Base-by-base conservation (phyloP, 805 yeast species). In the Lachancea kluyveri region DNA sequence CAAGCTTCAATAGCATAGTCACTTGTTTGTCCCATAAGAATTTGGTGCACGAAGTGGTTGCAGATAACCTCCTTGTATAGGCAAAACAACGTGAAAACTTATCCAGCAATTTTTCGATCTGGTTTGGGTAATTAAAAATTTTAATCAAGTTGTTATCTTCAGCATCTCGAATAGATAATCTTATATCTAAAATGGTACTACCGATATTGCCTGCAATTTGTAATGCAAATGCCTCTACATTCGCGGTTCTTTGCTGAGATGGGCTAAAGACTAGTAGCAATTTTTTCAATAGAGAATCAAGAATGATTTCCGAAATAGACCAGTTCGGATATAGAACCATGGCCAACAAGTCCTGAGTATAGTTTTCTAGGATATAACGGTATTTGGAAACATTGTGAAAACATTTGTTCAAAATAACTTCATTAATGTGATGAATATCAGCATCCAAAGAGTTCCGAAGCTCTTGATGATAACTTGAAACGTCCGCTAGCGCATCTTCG, bases 191-290 rank as follows among this genome's bases (percentile, higher is more conserved):
- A 29, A 79, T 64, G 22, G 60, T 63, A 3, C 70, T 64, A 0
- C 83, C 87, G 16, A 79, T 68, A 9, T 58, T 36, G 0, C 90
- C 87, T n/a, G 75, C 54, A 40, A 75, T 44, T 33, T 81, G 88
- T 30, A 83, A 51, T 3, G 73, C 62, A 39, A 65, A 65, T 0
- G 76, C 60, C 37, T 76, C 81, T 5, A 69, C 57, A 8, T 49
- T 37, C 1, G 69, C 58, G 0, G 67, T 28, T 26, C 62, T 58
- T 17, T 54, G 57, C 8, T 65, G 65, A 2, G 65, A 37, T 5
- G 61, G 43, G 7, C 50, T 58, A 37, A 68, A 59, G 1, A 64
- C 48, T 13, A 41, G 43, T 30, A 76, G 47, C 14, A 78, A 46
- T 5, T 66, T 57, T 23, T 59, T 65, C 45, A 69, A 56, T 2